phyloP scores from a whole-genome alignment of 2,329 filamentous ascomycete genomes.

The Penicillium expansum region DNA sequence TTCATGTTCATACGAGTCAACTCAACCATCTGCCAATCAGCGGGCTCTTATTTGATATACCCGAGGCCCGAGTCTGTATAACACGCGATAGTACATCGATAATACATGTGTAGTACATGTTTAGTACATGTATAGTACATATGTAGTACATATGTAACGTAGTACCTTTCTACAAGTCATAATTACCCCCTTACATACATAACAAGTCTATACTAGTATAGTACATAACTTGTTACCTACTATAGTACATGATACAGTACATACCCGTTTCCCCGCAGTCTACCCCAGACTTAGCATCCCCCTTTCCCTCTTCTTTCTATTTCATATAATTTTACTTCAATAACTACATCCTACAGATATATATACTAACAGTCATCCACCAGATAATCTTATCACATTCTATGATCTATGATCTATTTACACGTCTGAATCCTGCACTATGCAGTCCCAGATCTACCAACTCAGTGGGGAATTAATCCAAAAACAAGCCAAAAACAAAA shows the following conservation, averaged over 20 bases:
- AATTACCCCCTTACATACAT: neutral
- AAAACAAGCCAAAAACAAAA: slow-evolving; percentile 4
- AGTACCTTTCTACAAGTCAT: neutral
- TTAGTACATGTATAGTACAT: neutral
- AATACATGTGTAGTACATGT: neutral
- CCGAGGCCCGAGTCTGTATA: slow-evolving; percentile 5
- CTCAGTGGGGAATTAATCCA: slow-evolving; percentile 19
- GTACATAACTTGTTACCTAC: neutral
- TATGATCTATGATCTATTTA: slow-evolving; percentile 27
- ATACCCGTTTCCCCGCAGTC: slow-evolving; percentile 4
- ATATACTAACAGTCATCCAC: too few relatives aligned
- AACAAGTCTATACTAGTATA: neutral
- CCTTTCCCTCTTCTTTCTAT: neutral
- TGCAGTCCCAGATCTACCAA: slow-evolving; percentile 13
- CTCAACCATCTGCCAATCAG: slow-evolving; percentile 13
- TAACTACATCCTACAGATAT: too few relatives aligned
- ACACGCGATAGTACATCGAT: neutral
- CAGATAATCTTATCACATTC: slow-evolving; percentile 8
- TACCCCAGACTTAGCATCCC: slow-evolving; percentile 16
- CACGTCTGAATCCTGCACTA: slow-evolving; percentile 6
- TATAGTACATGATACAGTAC: neutral
- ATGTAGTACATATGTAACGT: too few relatives aligned
- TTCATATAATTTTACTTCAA: too few relatives aligned
- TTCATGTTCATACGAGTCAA: slow-evolving; percentile 6
- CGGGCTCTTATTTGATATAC: slow-evolving; percentile 9